Base-by-base conservation (phyloP, 805 yeast species). In the Spathaspora girioi region DNA sequence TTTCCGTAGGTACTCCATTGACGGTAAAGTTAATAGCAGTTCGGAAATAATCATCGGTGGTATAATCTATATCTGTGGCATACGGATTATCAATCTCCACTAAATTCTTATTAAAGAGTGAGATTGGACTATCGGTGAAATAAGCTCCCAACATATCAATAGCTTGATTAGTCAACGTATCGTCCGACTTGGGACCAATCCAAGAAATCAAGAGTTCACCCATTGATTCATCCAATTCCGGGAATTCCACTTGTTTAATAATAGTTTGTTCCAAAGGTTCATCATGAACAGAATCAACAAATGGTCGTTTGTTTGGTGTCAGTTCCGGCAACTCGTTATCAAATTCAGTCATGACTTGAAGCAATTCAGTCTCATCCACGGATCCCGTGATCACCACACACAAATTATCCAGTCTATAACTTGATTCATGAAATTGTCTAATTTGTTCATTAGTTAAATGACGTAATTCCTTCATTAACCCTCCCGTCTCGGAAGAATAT, bases 401-500 rank as follows among this genome's bases (percentile, higher is more conserved):
- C 54, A 91, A 71, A 60, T 94, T 94, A 54, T 87, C 90, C 0
- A 97, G 89, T 45, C 92, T 78, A 68, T 94, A 94, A 61, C 81
- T 70, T 14, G 73, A 66, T 27, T 75, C 69, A 66, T 94, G 98
- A 62, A 89, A 94, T 19, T 82, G 69, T 57, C 86, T 79, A 57
- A 94, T 93, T 44, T 85, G 84, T 1, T 84, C 87, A 57, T 83
- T 86, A 1, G 87, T 79, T 59, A 94, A 75, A 2, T 75, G 76
- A 54, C 97, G 81, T 57, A 94, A 77, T 52, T 90, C 89, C 27
- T 79, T 76, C 67, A 90, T 82, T 46, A 90, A 69, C 0, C 99
- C 99, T 48, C 99, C 99, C 8, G 98, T 93, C 64, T 94, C 97
- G 8, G 94, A 84, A 10, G 91, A 81, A 65, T 93, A 94, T 2